Evolutionary conservation across 2,329 filamentous ascomycete species (phyloP).

Genomic region (Colletotrichum paranaense): DNA sequence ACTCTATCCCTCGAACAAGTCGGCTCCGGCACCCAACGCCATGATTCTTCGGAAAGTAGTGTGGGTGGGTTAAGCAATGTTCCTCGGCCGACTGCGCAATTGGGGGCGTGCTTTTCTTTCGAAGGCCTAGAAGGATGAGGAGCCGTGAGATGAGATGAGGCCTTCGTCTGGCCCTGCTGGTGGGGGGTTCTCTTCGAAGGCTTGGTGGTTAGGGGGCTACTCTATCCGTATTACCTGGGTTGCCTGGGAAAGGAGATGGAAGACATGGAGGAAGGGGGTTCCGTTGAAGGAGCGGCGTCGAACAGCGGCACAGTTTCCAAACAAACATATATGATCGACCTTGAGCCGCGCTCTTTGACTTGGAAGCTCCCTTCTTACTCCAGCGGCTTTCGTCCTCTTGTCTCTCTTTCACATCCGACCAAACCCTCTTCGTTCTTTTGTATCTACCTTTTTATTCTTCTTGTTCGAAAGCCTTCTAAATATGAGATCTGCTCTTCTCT

Average conservation of each 20-base stretch:
- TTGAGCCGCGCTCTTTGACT: not conserved
- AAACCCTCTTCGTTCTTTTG: constrained; percentile 19
- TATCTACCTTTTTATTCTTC: not conserved
- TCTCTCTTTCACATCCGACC: constrained; percentile 27
- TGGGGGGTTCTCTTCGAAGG: not conserved
- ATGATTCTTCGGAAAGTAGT: not conserved
- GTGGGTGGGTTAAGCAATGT: not conserved
- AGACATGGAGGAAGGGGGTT: not conserved
- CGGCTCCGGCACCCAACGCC: constrained; percentile 14
- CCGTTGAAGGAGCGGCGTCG: not conserved
- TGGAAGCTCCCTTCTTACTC: constrained; percentile 12
- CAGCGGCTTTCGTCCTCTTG: constrained; percentile 17
- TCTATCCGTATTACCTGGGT: not conserved
- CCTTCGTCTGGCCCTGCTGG: constrained; percentile 12
- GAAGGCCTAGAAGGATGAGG: not conserved
- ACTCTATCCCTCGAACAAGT: constrained; percentile 17
- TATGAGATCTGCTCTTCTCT: constrained; percentile 28
- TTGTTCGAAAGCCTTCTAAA: not conserved
- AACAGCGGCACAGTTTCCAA: not conserved
- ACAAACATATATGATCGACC: constrained; percentile 23
- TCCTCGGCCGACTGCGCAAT: constrained; percentile 13
- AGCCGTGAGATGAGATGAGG: constrained; percentile 30
- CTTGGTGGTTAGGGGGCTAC: not conserved
- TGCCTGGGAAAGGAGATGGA: not conserved
- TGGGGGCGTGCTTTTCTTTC: not conserved